phyloP scores from a whole-genome alignment of 2,329 filamentous ascomycete genomes.

The Coniochaeta hoffmannii region DNA sequence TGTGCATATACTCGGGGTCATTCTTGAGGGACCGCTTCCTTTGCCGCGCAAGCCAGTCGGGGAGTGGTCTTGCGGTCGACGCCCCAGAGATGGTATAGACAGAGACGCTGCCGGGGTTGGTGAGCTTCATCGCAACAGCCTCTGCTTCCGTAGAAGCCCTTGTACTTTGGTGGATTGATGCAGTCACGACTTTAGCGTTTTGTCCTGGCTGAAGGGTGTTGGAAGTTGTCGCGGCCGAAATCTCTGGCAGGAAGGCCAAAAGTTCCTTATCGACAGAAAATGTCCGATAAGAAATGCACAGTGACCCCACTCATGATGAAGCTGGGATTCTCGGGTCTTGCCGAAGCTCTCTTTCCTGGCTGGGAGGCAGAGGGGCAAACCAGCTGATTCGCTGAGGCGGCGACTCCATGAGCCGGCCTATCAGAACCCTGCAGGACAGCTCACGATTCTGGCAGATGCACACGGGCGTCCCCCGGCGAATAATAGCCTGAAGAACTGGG shows the following conservation, averaged over 20 bases:
- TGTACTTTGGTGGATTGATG: not conserved
- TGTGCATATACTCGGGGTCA: slow-evolving; percentile 86
- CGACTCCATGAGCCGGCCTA: not conserved
- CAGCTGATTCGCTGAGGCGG: not conserved
- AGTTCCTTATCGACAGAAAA: not conserved
- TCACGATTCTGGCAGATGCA: not conserved
- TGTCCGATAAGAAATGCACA: not conserved
- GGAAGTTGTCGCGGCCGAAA: not conserved
- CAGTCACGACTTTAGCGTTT: not conserved
- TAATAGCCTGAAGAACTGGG: not conserved
- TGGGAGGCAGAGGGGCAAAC: not conserved
- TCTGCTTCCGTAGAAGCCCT: slow-evolving; percentile 3
- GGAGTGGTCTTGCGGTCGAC: slow-evolving; percentile 76
- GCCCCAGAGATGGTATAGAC: slow-evolving; percentile 83
- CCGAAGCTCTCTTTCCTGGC: not conserved
- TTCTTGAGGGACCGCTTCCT: slow-evolving; percentile 88
- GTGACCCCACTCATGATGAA: not conserved
- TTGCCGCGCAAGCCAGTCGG: slow-evolving; percentile 89
- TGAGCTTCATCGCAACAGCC: slow-evolving; percentile 60
- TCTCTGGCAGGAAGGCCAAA: not conserved
- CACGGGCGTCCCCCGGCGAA: not conserved
- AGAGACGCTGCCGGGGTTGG: slow-evolving; percentile 58
- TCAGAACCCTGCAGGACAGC: not conserved
- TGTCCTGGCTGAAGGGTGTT: not conserved
- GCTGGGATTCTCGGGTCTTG: not conserved